Evolutionary conservation across 176 grass and related monocot species (phyloP).

Genomic region (Raddia distichophylla): DNA sequence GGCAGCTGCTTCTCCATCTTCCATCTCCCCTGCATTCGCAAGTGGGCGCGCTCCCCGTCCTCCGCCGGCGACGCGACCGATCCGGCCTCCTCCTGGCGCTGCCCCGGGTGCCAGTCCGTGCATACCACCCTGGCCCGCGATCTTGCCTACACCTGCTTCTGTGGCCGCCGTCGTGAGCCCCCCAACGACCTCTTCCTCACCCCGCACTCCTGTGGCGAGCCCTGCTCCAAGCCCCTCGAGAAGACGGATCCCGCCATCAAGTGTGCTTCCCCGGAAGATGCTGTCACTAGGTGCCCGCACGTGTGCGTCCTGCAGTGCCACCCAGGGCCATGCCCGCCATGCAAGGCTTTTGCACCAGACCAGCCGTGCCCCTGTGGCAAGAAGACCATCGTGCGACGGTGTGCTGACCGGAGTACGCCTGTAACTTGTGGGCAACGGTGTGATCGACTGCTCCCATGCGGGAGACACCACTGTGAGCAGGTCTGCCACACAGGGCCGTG

Average conservation of each 20-base stretch:
- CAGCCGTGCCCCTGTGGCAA: slow-evolving; percentile 82
- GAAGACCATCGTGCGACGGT: slow-evolving; percentile 64
- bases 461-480: slow-evolving; percentile 66
- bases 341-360: slow-evolving; percentile 81
- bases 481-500: slow-evolving; percentile 80
- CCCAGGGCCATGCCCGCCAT: slow-evolving; percentile 87
- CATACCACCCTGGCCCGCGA: slow-evolving; percentile 53
- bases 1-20: slow-evolving; percentile 95
- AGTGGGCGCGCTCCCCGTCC: slow-evolving; percentile 89
- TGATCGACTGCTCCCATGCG: slow-evolving; percentile 58
- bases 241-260: slow-evolving; percentile 26
- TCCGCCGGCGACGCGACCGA: slow-evolving; percentile 57
- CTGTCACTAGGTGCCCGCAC: slow-evolving; percentile 64
- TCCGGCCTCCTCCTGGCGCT: slow-evolving; percentile 62
- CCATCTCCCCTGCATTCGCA: slow-evolving; percentile 88
- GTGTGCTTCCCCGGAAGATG: not conserved
- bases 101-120: slow-evolving; percentile 90
- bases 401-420: slow-evolving; percentile 64
- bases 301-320: slow-evolving; percentile 95
- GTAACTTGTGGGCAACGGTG: slow-evolving; percentile 77
- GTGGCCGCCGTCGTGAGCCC: slow-evolving; percentile 57
- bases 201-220: slow-evolving; percentile 91
- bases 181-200: slow-evolving; percentile 83
- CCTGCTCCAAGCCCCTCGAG: slow-evolving; percentile 72
- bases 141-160: slow-evolving; percentile 88